A percentile compares a stretch with the other conserved stretches of the same genome.
These are phyloP conservation scores for Backusella westeae DNA, from an alignment of 192 early-diverging fungal species.

Conservation along the genomic window DNA sequence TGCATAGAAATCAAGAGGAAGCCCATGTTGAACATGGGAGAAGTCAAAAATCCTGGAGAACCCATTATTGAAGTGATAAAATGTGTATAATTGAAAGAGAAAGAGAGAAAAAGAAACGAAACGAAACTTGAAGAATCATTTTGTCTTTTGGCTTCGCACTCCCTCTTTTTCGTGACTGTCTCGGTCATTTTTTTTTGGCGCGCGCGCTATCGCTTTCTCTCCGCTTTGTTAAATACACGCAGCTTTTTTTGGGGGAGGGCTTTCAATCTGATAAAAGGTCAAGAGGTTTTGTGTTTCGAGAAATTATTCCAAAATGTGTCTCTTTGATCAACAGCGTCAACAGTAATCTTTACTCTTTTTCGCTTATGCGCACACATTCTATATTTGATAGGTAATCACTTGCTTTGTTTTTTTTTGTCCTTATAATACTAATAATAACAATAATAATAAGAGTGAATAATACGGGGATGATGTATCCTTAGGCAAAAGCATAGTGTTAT, in stretches of 20 bases:
- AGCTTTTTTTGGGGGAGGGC: not conserved
- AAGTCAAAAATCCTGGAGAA: conserved; percentile 31
- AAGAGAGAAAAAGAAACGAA: not conserved
- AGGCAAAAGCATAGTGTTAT: too few species aligned
- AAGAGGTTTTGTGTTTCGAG: too few species aligned
- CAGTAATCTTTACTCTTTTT: too few species aligned
- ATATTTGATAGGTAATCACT: too few species aligned
- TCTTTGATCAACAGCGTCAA: too few species aligned
- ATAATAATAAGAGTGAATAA: too few species aligned
- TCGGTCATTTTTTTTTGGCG: not conserved
- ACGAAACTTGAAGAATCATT: not conserved
- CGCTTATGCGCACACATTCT: too few species aligned
- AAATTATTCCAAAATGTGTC: too few species aligned
- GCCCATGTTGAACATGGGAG: conserved; percentile 53
- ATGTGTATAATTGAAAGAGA: not conserved
- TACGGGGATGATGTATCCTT: too few species aligned
- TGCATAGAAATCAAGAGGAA: conserved; percentile 69
- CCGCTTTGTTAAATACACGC: not conserved
- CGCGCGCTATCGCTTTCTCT: not conserved
- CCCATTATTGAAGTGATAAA: conserved; percentile 20
- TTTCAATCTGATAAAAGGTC: not conserved
- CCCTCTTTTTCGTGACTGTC: not conserved
- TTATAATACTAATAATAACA: too few species aligned
- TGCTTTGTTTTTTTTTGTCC: too few species aligned
- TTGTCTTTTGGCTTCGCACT: not conserved